Percentiles rank a stretch among this genome's conserved stretches.
Evolutionary conservation across 2,329 filamentous ascomycete species (phyloP).

Genomic region (Diaporthe eres): DNA sequence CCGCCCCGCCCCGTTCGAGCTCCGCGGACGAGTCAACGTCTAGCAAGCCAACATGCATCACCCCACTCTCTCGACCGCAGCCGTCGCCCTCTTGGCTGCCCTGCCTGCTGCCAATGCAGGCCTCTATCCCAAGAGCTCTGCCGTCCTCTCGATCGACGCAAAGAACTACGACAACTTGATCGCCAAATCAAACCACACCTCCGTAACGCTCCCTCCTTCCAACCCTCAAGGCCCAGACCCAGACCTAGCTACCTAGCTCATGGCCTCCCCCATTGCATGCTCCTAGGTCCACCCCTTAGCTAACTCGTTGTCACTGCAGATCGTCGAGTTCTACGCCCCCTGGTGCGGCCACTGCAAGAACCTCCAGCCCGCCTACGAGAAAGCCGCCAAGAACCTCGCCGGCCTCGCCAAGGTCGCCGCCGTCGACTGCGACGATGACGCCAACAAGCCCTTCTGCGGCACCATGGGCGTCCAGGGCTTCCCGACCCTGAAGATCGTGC

Average conservation of each 20-base stretch:
- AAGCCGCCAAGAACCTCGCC: constrained; percentile 89
- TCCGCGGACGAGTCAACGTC: constrained; percentile 15
- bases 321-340: constrained; percentile 91
- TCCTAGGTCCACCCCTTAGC: background rate
- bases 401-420: constrained; percentile 95
- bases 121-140: constrained; percentile 88
- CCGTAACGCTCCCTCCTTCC: constrained; percentile 68
- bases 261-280: background rate
- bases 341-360: constrained; percentile 99
- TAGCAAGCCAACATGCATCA: constrained; percentile 64
- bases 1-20: constrained; percentile 1
- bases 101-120: constrained; percentile 73
- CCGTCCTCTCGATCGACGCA: constrained; percentile 85
- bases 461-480: constrained; percentile 92
- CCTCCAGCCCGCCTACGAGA: constrained; percentile 95
- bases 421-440: constrained; percentile 93
- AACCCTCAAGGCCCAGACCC: background rate
- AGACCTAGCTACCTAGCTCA: background rate
- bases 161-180: constrained; percentile 88
- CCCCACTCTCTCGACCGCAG: constrained; percentile 67
- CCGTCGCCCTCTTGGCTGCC: constrained; percentile 75
- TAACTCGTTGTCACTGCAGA: constrained; percentile 53
- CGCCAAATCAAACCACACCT: constrained; percentile 90
- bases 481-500: constrained; percentile 94
- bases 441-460: constrained; percentile 90